These are phyloP conservation scores for Stephanodiscus triporus DNA, from an alignment of 108 stramenopile species.

Conservation along the genomic window DNA sequence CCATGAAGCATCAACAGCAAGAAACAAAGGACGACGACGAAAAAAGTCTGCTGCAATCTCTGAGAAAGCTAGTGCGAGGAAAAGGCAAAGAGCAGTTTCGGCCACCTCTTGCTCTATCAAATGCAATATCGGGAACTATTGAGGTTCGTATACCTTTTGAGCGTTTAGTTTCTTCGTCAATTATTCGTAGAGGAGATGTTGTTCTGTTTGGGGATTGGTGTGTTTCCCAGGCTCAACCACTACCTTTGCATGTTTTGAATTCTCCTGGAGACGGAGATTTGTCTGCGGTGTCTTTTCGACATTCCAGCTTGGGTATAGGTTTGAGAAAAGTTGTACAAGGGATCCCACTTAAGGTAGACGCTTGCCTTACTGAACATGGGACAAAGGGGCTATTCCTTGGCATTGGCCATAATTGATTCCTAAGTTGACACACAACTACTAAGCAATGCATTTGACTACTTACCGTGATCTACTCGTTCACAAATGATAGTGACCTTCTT, in stretches of 20 bases:
- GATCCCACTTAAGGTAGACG: slow-evolving; percentile 77
- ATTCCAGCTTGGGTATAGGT: slow-evolving; percentile 76
- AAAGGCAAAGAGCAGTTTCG: slow-evolving; percentile 6
- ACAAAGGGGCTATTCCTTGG: slow-evolving; percentile 72
- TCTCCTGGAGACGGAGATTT: slow-evolving; percentile 16
- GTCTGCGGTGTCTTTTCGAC: slow-evolving; percentile 26
- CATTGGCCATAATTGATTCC: slow-evolving; percentile 41
- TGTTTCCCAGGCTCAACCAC: slow-evolving; percentile 40
- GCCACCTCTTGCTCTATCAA: slow-evolving; percentile 43
- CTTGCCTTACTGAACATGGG: slow-evolving; percentile 66
- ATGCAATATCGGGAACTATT: slow-evolving; percentile 67
- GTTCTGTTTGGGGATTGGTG: slow-evolving; percentile 83
- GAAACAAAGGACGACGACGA: not conserved
- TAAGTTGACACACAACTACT: not conserved
- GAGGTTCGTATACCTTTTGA: slow-evolving; percentile 77
- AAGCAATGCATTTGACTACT: not conserved
- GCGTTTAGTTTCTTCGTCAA: slow-evolving; percentile 19
- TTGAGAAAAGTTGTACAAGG: slow-evolving; percentile 78
- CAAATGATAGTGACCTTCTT: no score
- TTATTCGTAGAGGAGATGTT: slow-evolving; percentile 37
- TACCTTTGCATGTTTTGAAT: slow-evolving; percentile 2
- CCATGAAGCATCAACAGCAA: not conserved
- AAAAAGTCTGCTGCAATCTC: slow-evolving; percentile 6
- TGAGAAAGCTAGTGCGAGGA: slow-evolving; percentile 18
- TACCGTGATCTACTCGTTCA: no score